Percentiles rank a stretch among this genome's conserved stretches.
phyloP scores from a whole-genome alignment of 1,284 basidiomycete genomes.

The Inonotus obliquus region DNA sequence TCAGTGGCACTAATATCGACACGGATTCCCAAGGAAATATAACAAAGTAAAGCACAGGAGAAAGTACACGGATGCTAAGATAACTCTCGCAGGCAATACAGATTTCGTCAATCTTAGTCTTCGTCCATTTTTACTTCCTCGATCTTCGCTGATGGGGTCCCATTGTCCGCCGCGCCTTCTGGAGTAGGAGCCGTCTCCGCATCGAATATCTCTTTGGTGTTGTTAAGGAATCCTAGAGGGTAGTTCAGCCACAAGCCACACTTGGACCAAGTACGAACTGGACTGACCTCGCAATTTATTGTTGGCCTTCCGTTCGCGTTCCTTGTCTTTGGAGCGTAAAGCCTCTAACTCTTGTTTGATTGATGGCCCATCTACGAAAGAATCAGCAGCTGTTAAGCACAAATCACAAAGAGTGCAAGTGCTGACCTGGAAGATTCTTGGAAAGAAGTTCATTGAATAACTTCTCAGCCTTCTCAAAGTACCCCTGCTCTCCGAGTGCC shows the following conservation, averaged over 20 bases:
- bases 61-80: not conserved
- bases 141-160: slow-evolving; percentile 4
- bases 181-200: not conserved
- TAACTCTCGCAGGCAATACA: not conserved
- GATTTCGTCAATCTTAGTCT: not conserved
- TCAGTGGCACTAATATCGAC: not conserved
- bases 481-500: slow-evolving; percentile 68
- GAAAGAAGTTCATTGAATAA: slow-evolving; percentile 58
- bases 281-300: slow-evolving; percentile 67
- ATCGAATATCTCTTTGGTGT: slow-evolving; percentile 11
- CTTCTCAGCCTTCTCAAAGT: slow-evolving; percentile 63
- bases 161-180: not conserved
- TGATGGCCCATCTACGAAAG: slow-evolving; percentile 45
- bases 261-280: not conserved
- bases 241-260: not conserved
- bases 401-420: not conserved
- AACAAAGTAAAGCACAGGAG: not conserved
- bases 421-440: slow-evolving; percentile 54
- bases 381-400: not conserved
- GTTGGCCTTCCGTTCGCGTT: slow-evolving; percentile 57
- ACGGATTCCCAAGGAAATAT: not conserved
- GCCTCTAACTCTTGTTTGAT: slow-evolving; percentile 58
- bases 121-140: not conserved
- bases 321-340: slow-evolving; percentile 55
- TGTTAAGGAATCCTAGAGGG: slow-evolving; percentile 14